Conservation (phyloP, 495 filamentous ascomycete genomes). For the Jackrogersella multiformis region DNA sequence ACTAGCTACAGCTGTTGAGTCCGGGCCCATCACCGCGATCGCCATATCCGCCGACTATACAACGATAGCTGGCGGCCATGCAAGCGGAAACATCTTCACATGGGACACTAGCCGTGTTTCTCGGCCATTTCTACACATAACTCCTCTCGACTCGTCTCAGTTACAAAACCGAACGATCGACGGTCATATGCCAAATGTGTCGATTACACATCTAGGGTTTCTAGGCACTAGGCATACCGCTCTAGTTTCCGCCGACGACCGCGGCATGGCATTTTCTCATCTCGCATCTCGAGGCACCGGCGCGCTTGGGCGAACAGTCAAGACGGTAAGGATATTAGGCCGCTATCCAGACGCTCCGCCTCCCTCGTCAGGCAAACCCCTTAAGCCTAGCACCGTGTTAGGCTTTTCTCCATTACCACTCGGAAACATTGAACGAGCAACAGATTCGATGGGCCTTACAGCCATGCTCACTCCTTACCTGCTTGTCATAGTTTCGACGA, state of each 20-base stretch:
- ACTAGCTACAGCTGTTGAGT: slow-evolving; percentile 77
- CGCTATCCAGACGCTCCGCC: slow-evolving; percentile 79
- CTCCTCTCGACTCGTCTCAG: slow-evolving; percentile 72
- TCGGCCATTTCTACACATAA: slow-evolving; percentile 87
- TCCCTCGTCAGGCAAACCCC: slow-evolving; percentile 60
- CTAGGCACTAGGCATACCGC: slow-evolving; percentile 95
- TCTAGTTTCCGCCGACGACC: slow-evolving; percentile 95
- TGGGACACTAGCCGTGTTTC: slow-evolving; percentile 89
- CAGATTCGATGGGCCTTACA: slow-evolving; percentile 88
- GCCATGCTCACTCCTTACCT: slow-evolving; percentile 97
- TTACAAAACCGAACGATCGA: slow-evolving; percentile 72
- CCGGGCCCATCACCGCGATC: slow-evolving; percentile 84
- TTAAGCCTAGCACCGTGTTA: slow-evolving; percentile 95
- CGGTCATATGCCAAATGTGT: slow-evolving; percentile 80
- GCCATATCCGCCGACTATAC: slow-evolving; percentile 94
- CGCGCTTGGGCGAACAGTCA: slow-evolving; percentile 83
- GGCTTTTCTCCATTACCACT: slow-evolving; percentile 91
- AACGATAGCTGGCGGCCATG: slow-evolving; percentile 89
- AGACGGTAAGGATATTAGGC: slow-evolving; percentile 88
- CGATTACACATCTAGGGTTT: slow-evolving; percentile 90
- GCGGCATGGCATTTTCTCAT: slow-evolving; percentile 98
- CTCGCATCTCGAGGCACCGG: slow-evolving; percentile 91
- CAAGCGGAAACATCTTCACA: slow-evolving; percentile 91
- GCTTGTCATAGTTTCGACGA: slow-evolving; percentile 95
- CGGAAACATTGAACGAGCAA: slow-evolving; percentile 88